Evolutionary conservation across 1,284 basidiomycete genomes (phyloP).

Genomic region (Ceratobasidium sp.): DNA sequence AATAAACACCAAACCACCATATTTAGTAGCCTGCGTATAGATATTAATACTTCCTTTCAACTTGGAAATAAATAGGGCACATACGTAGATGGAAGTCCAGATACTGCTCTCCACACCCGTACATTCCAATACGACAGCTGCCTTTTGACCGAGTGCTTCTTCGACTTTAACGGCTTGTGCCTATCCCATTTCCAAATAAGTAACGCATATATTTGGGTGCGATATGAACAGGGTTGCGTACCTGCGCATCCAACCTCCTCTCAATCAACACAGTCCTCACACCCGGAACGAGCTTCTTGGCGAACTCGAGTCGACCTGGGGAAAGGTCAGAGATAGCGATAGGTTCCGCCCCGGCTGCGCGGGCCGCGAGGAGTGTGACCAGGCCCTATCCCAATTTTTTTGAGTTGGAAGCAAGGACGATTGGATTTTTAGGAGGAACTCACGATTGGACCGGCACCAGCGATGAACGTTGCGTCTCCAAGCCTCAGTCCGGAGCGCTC

Average conservation of each 20-base stretch:
- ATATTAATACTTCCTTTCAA: background rate
- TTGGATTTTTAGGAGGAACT: conserved; percentile 39
- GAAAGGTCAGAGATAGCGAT: conserved; percentile 60
- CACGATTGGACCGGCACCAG: conserved; percentile 48
- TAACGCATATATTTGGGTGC: background rate
- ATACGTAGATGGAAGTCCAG: conserved; percentile 76
- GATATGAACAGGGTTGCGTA: conserved; percentile 45
- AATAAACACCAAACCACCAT: conserved; percentile 58
- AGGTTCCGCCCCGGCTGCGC: conserved; percentile 58
- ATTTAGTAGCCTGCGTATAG: conserved; percentile 51
- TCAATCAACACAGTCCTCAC: conserved; percentile 53
- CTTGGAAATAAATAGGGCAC: conserved; percentile 40
- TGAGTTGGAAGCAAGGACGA: background rate
- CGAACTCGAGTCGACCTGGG: conserved; percentile 57
- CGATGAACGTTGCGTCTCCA: conserved; percentile 56
- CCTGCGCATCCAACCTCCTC: conserved; percentile 48
- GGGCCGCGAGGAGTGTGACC: conserved; percentile 56
- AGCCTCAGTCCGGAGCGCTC: conserved; percentile 55
- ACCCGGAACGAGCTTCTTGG: conserved; percentile 55
- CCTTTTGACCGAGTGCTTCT: conserved; percentile 24
- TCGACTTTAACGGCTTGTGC: conserved; percentile 30
- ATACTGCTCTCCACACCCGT: conserved; percentile 89
- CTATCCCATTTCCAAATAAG: background rate
- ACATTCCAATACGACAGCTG: conserved; percentile 71
- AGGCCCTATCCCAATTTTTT: conserved; percentile 52